Evolutionary conservation across 371 early-diverging fungal genomes (phyloP).

Genomic region (Circinella minor): DNA sequence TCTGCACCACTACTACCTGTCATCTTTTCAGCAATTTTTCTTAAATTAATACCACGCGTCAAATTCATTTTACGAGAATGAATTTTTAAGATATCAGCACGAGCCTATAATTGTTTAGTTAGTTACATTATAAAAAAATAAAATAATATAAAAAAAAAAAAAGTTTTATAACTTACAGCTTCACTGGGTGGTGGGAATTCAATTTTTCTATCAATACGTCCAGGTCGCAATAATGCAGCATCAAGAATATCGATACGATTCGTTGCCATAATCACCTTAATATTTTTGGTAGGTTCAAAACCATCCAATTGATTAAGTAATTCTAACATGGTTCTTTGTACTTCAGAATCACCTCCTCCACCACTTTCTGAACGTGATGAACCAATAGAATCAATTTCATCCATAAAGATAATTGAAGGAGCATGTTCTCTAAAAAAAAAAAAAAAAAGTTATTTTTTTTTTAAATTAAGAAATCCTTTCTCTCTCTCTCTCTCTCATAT

Average conservation of each 20-base stretch:
- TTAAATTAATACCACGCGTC: slow-evolving; percentile 97
- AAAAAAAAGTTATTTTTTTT: too few relatives aligned
- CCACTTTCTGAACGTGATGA: slow-evolving; percentile 98
- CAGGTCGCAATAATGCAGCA: slow-evolving; percentile 99
- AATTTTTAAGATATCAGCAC: slow-evolving; percentile 99
- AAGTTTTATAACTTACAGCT: slow-evolving; percentile 32
- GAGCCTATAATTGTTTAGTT: too few relatives aligned
- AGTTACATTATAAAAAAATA: too few relatives aligned
- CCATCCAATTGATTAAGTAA: slow-evolving; percentile 99
- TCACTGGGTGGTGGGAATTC: slow-evolving; percentile 98
- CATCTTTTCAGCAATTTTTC: slow-evolving; percentile 98
- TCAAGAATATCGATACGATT: slow-evolving; percentile 98
- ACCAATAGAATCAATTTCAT: slow-evolving; percentile 99
- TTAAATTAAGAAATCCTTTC: too few relatives aligned
- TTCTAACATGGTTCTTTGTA: slow-evolving; percentile 99
- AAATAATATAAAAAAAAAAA: not conserved
- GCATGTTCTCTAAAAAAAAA: slow-evolving; percentile 79
- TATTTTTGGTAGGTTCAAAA: slow-evolving; percentile 99
- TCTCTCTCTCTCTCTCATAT: not conserved
- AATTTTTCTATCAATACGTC: slow-evolving; percentile 99
- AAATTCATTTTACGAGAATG: slow-evolving; percentile 99
- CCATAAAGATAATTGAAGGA: slow-evolving; percentile 99
- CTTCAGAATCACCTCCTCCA: slow-evolving; percentile 98
- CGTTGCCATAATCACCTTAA: slow-evolving; percentile 83
- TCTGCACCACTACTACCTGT: slow-evolving; percentile 94